These are phyloP conservation scores for Citrullus amarus DNA, from an alignment of 306 rosid genomes.

Conservation along the genomic window DNA sequence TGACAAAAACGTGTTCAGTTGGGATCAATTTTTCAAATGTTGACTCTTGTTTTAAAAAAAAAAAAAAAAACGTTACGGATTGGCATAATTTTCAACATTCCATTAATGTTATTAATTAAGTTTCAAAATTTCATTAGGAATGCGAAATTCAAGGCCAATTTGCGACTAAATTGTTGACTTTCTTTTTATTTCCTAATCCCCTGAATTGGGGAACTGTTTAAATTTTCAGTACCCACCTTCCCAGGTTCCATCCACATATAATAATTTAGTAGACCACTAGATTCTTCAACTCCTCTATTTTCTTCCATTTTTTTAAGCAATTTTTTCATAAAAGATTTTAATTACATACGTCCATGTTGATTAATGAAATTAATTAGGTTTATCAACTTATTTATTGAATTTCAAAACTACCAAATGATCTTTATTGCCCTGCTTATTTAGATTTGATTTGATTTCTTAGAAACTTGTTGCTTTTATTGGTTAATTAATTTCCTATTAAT, in stretches of 20 bases:
- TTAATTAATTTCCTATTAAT: too few relatives aligned
- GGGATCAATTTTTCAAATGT: not conserved
- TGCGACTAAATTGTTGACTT: not conserved
- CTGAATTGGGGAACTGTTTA: not conserved
- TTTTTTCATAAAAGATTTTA: not conserved
- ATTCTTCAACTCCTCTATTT: not conserved
- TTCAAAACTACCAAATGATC: not conserved
- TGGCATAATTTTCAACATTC: conserved; percentile 1
- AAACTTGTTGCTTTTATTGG: not conserved
- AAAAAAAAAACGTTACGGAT: not conserved
- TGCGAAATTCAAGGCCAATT: not conserved
- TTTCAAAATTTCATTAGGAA: not conserved
- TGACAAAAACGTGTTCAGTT: not conserved
- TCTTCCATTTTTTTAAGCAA: not conserved
- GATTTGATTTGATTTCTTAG: not conserved
- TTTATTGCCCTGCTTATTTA: too few relatives aligned
- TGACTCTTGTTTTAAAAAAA: not conserved
- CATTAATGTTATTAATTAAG: not conserved
- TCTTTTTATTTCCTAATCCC: not conserved
- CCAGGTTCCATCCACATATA: not conserved
- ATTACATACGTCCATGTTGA: not conserved
- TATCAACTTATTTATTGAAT: not conserved
- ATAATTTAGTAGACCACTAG: not conserved
- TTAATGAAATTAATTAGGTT: not conserved
- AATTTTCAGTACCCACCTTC: not conserved